Conservation (phyloP, 1,284 basidiomycete species). For the Irpex sp. region DNA sequence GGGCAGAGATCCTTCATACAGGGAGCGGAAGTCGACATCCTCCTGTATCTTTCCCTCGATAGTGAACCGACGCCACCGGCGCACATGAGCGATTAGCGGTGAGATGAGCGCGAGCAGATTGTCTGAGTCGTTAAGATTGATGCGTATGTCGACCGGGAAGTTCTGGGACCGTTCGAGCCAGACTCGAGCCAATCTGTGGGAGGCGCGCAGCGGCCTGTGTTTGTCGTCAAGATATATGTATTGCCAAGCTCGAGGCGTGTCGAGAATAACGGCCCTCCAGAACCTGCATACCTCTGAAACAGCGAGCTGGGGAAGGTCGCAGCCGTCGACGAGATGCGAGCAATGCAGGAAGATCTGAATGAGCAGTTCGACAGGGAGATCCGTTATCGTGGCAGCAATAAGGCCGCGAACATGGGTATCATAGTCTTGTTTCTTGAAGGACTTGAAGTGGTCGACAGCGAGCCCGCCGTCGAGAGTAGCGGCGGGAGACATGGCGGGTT, state of each 20-base stretch:
- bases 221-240: slow-evolving; percentile 45
- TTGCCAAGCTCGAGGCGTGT: slow-evolving; percentile 59
- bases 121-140: slow-evolving; percentile 47
- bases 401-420: slow-evolving; percentile 9
- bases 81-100: slow-evolving; percentile 48
- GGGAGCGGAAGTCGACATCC: slow-evolving; percentile 13
- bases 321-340: slow-evolving; percentile 29
- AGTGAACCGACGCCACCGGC: slow-evolving; percentile 50
- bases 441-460: background rate
- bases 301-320: slow-evolving; percentile 41
- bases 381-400: slow-evolving; percentile 18
- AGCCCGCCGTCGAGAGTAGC: slow-evolving; percentile 10
- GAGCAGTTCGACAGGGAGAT: slow-evolving; percentile 59
- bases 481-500: slow-evolving; percentile 12
- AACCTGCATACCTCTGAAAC: slow-evolving; percentile 48
- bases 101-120: slow-evolving; percentile 59
- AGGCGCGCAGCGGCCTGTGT: slow-evolving; percentile 29
- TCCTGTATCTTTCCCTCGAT: slow-evolving; percentile 30
- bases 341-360: slow-evolving; percentile 55
- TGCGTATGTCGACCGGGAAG: slow-evolving; percentile 50
- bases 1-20: slow-evolving; percentile 6
- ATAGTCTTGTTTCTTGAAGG: background rate
- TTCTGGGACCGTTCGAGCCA: slow-evolving; percentile 53
- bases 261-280: slow-evolving; percentile 39
- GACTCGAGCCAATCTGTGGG: slow-evolving; percentile 43